A percentile compares a stretch with the other conserved stretches of the same genome.
Conservation (phyloP, 2,329 filamentous ascomycete genomes). For the Verticillium albo-atrum region DNA sequence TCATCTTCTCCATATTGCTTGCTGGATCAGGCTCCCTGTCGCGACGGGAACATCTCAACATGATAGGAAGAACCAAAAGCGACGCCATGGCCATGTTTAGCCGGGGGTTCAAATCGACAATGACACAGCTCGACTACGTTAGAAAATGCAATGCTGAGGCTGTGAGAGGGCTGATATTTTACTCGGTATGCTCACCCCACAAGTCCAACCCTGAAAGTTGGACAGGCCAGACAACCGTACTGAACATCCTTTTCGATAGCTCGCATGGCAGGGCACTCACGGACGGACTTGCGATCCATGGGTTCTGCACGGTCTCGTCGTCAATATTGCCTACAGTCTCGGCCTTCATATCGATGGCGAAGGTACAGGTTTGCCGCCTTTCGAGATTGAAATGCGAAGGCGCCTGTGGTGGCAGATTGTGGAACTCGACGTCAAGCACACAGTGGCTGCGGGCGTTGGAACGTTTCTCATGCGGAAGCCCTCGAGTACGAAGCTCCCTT, state of each 20-base stretch:
- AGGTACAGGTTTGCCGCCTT: conserved; percentile 7
- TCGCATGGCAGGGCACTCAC: no score
- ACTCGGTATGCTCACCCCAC: not conserved
- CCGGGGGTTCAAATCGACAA: conserved; percentile 41
- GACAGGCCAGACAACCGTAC: not conserved
- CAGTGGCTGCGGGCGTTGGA: conserved; percentile 4
- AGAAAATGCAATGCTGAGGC: conserved; percentile 46
- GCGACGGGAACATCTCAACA: conserved; percentile 47
- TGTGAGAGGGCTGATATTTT: not conserved
- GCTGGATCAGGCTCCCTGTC: not conserved
- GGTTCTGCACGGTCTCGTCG: conserved; percentile 56
- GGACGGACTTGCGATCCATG: conserved; percentile 23
- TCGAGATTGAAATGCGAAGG: conserved; percentile 21
- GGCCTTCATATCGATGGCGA: conserved; percentile 54
- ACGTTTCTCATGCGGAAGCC: conserved; percentile 2
- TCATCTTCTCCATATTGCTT: conserved; percentile 1
- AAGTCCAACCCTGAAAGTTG: no score
- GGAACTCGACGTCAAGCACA: conserved; percentile 13
- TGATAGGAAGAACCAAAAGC: conserved; percentile 42
- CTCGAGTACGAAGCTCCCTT: conserved; percentile 41
- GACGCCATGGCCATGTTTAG: conserved; percentile 46
- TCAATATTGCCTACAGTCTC: conserved; percentile 63
- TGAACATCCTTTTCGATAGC: not conserved
- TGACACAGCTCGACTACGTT: conserved; percentile 53
- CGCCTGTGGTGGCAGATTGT: conserved; percentile 22